Percentiles rank a stretch among this genome's conserved stretches.
phyloP scores from a whole-genome alignment of 306 rosid species.

The Castanospermum australe region DNA sequence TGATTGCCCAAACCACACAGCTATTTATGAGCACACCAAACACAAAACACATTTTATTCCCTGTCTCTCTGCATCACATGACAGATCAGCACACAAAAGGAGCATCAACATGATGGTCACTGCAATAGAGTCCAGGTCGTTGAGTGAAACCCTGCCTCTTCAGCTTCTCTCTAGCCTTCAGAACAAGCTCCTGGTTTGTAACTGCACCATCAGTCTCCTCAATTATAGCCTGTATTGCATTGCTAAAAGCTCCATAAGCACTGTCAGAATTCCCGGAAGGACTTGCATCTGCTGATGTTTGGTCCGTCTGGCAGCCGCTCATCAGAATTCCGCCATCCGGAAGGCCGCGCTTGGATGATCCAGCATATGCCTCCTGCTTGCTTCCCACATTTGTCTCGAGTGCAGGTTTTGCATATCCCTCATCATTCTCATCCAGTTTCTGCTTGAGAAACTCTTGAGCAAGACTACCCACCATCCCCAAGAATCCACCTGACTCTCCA shows the following conservation, averaged over 20 bases:
- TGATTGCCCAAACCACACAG: slow-evolving; percentile 23
- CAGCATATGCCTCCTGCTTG: slow-evolving; percentile 82
- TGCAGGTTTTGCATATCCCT: slow-evolving; percentile 79
- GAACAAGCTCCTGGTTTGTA: slow-evolving; percentile 70
- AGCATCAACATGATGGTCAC: slow-evolving; percentile 60
- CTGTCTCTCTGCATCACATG: slow-evolving; percentile 5
- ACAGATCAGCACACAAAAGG: slow-evolving; percentile 49
- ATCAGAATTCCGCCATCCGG: slow-evolving; percentile 73
- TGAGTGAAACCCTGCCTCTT: slow-evolving; percentile 68
- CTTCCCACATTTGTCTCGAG: slow-evolving; percentile 55
- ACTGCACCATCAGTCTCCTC: slow-evolving; percentile 54
- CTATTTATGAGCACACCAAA: background rate
- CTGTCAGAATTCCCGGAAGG: slow-evolving; percentile 57
- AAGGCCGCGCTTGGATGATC: slow-evolving; percentile 50
- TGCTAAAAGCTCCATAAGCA: slow-evolving; percentile 92
- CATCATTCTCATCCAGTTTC: slow-evolving; percentile 69
- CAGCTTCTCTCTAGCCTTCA: slow-evolving; percentile 59
- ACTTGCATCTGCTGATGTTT: slow-evolving; percentile 90
- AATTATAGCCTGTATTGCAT: slow-evolving; percentile 73
- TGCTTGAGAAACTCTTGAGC: slow-evolving; percentile 85
- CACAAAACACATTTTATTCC: background rate
- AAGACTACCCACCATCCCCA: slow-evolving; percentile 82
- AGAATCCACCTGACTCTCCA: slow-evolving; percentile 47
- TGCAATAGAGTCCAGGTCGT: slow-evolving; percentile 91
- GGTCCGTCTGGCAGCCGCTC: slow-evolving; percentile 86